Evolutionary conservation across 768 basidiomycete genomes (phyloP).

Genomic region (Termitomyces sp.): DNA sequence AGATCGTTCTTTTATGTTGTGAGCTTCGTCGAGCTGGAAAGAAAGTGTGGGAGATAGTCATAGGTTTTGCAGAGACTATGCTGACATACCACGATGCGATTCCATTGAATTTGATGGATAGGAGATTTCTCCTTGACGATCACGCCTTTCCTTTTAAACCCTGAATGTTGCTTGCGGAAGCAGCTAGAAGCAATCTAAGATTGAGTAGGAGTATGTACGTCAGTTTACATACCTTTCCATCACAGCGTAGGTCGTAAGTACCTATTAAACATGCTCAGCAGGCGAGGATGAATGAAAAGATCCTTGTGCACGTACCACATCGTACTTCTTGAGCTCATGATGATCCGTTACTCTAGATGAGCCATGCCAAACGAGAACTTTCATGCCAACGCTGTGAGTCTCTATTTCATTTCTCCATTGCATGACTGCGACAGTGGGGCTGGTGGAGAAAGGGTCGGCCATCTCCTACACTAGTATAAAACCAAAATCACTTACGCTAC

Average conservation of each 20-base stretch:
- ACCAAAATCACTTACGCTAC: constrained; percentile 64
- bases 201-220: neutral
- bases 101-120: constrained; percentile 82
- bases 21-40: constrained; percentile 83
- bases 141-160: constrained; percentile 81
- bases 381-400: constrained; percentile 76
- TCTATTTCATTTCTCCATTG: constrained; percentile 95
- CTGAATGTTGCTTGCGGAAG: constrained; percentile 88
- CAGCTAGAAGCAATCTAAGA: constrained; percentile 36
- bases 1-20: constrained; percentile 94
- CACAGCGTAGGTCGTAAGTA: constrained; percentile 84
- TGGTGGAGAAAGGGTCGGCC: neutral
- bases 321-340: constrained; percentile 71
- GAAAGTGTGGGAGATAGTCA: neutral
- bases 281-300: neutral
- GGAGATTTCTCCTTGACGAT: constrained; percentile 87
- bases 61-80: neutral
- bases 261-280: constrained; percentile 28
- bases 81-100: constrained; percentile 60
- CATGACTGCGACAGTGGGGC: constrained; percentile 53
- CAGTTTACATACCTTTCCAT: constrained; percentile 49
- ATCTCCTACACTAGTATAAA: constrained; percentile 22
- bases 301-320: constrained; percentile 56
- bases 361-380: constrained; percentile 93
- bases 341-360: constrained; percentile 58